Evolutionary conservation across 805 yeast species (phyloP).

Genomic region (Starmerella scarabaei): DNA sequence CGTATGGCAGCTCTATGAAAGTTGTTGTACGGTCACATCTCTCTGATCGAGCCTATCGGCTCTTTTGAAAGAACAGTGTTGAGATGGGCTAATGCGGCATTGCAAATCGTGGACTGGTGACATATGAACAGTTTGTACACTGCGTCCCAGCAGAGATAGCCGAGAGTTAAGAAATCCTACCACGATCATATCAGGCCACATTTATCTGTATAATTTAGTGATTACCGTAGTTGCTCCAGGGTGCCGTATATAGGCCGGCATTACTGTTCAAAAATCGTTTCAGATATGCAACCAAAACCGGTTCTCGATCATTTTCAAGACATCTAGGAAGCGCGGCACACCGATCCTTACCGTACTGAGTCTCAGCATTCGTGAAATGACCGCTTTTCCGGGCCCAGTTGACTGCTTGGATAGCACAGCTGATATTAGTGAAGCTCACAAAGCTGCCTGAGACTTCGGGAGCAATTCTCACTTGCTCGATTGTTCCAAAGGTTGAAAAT

Average conservation of each 20-base stretch:
- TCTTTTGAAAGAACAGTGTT: too few species aligned
- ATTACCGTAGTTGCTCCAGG: background rate
- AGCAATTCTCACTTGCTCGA: conserved; percentile 84
- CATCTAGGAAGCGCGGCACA: conserved; percentile 55
- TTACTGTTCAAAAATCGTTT: background rate
- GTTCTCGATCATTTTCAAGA: background rate
- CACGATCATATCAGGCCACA: too few species aligned
- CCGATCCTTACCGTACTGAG: conserved; percentile 87
- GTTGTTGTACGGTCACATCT: too few species aligned
- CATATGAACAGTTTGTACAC: too few species aligned
- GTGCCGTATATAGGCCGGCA: too few species aligned
- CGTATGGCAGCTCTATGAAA: too few species aligned
- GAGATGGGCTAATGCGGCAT: too few species aligned
- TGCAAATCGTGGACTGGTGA: too few species aligned
- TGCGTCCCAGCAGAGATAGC: too few species aligned
- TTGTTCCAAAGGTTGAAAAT: conserved; percentile 76
- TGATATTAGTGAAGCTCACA: conserved; percentile 80
- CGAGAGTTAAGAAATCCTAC: too few species aligned
- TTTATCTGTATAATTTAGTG: background rate
- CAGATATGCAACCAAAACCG: conserved; percentile 5
- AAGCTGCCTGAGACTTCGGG: conserved; percentile 80
- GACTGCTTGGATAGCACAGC: conserved; percentile 81
- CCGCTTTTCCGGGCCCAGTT: conserved; percentile 73
- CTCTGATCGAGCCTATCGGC: too few species aligned
- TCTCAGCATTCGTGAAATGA: conserved; percentile 51